A percentile compares a stretch with the other conserved stretches of the same genome.
phyloP scores from a whole-genome alignment of 192 early-diverging fungal species.

The Phlyctochytrium arcticum region DNA sequence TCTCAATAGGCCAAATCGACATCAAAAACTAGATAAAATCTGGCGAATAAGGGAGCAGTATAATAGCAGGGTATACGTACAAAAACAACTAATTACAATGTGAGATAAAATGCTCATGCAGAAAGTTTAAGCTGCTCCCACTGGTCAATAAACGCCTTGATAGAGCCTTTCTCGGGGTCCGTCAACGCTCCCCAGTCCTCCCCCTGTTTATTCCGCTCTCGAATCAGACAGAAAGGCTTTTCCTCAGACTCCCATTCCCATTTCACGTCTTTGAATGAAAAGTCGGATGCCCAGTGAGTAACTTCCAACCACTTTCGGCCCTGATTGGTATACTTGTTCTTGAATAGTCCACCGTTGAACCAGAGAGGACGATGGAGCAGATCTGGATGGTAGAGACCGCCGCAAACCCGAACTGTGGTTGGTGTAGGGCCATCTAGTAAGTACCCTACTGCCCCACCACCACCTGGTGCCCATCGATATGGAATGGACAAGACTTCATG shows the following conservation, averaged over 20 bases:
- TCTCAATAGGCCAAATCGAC: too few species aligned
- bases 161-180: neutral
- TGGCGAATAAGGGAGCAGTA: too few species aligned
- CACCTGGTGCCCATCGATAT: constrained; percentile 47
- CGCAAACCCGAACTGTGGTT: constrained; percentile 12
- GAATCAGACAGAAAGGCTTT: constrained; percentile 30
- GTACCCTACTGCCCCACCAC: constrained; percentile 49
- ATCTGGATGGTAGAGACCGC: constrained; percentile 23
- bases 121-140: constrained; percentile 3
- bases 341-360: constrained; percentile 33
- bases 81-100: too few species aligned
- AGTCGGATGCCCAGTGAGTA: constrained; percentile 15
- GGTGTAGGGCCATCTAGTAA: neutral
- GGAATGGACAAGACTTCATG: too few species aligned
- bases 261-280: neutral
- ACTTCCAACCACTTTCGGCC: neutral
- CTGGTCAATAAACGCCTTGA: neutral
- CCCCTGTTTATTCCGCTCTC: neutral
- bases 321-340: constrained; percentile 24
- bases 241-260: constrained; percentile 33
- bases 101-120: too few species aligned
- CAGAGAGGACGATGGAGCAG: constrained; percentile 14
- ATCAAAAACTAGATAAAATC: too few species aligned
- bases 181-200: neutral
- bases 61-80: too few species aligned